phyloP scores from a whole-genome alignment of 2,329 filamentous ascomycete species.

The Capronia americana region DNA sequence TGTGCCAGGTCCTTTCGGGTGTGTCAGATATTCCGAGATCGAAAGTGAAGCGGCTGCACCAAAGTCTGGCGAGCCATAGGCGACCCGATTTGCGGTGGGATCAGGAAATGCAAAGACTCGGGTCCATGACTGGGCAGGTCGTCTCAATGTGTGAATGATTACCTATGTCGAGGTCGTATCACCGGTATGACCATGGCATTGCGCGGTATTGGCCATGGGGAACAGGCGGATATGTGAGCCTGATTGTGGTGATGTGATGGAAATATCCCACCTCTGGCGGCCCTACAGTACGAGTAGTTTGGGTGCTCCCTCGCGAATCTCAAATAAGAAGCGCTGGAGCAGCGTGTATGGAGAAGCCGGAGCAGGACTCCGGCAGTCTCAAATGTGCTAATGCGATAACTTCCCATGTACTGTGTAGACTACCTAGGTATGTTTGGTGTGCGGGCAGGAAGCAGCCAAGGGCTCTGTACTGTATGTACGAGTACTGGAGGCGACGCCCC shows the following conservation, averaged over 20 bases:
- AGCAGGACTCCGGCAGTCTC: neutral
- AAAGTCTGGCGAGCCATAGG: neutral
- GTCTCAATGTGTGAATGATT: neutral
- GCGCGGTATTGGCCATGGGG: neutral
- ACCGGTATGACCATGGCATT: neutral
- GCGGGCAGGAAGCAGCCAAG: neutral
- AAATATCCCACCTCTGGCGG: neutral
- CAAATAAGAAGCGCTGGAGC: neutral
- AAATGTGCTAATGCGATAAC: neutral
- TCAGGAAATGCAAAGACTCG: neutral
- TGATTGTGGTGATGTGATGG: neutral
- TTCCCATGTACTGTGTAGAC: neutral
- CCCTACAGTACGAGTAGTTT: neutral
- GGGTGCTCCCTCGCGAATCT: neutral
- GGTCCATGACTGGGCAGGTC: neutral
- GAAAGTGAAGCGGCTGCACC: neutral
- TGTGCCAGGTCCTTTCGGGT: neutral
- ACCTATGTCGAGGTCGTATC: neutral
- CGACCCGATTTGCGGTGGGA: neutral
- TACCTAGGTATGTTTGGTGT: neutral
- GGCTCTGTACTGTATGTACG: neutral
- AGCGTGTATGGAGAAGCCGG: neutral
- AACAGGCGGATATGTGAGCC: slow-evolving; percentile 5
- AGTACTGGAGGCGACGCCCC: neutral
- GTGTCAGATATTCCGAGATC: neutral